A percentile compares a stretch with the other conserved stretches of the same genome.
These are phyloP conservation scores for Cladophialophora chaetospira DNA, from an alignment of 2,329 filamentous ascomycete genomes.

Conservation along the genomic window DNA sequence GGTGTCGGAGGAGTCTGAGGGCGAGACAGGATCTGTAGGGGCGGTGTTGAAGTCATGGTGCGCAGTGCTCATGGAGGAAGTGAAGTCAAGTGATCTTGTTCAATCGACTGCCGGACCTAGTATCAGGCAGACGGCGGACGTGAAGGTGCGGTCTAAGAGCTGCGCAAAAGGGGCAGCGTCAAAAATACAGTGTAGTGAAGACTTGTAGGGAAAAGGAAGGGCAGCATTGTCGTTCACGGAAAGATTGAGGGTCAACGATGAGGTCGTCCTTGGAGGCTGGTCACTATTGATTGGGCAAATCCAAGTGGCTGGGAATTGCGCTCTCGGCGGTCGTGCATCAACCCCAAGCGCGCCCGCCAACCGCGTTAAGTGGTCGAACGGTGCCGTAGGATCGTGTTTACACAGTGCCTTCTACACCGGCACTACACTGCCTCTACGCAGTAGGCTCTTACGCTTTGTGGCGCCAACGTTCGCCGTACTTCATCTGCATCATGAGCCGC, in stretches of 20 bases:
- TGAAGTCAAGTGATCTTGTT: slow-evolving; percentile 17
- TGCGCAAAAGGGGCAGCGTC: neutral
- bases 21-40: slow-evolving; percentile 35
- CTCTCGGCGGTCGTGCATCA: neutral
- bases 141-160: neutral
- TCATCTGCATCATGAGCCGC: slow-evolving; percentile 13
- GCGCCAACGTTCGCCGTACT: neutral
- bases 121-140: no score
- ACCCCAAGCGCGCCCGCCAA: neutral
- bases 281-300: neutral
- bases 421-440: neutral
- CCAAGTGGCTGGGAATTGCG: slow-evolving; percentile 1
- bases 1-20: slow-evolving; percentile 47
- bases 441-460: neutral
- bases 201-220: neutral
- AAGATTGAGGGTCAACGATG: neutral
- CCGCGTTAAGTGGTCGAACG: neutral
- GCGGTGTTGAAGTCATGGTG: slow-evolving; percentile 50
- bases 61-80: slow-evolving; percentile 3
- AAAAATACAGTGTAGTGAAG: neutral
- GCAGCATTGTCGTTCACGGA: neutral
- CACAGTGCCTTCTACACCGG: neutral
- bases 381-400: no score
- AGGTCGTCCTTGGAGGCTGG: slow-evolving; percentile 1
- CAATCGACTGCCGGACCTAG: slow-evolving; percentile 5